These are phyloP conservation scores for Pelagomonas calceolata DNA, from an alignment of 108 stramenopile species.

Conservation along the genomic window DNA sequence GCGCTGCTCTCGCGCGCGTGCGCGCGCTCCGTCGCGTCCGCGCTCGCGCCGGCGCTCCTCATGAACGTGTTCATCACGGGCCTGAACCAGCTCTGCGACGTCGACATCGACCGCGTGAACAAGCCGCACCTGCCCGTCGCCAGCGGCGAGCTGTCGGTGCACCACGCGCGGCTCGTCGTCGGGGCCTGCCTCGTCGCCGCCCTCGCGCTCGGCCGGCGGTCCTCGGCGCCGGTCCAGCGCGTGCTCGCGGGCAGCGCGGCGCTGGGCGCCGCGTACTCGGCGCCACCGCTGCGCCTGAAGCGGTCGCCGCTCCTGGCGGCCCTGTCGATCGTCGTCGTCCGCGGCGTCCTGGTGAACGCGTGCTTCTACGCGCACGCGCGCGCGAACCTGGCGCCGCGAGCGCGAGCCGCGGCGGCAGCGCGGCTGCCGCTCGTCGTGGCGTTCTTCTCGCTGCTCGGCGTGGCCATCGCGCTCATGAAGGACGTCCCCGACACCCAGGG, in stretches of 20 bases:
- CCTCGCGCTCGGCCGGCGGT: slow-evolving; percentile 50
- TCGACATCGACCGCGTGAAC: slow-evolving; percentile 90
- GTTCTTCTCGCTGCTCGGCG: slow-evolving; percentile 27
- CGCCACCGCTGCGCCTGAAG: slow-evolving; percentile 73
- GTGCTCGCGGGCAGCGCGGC: slow-evolving; percentile 70
- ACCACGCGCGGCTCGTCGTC: slow-evolving; percentile 46
- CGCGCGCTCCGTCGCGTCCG: slow-evolving; percentile 26
- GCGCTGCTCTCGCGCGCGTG: slow-evolving; percentile 26
- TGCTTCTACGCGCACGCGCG: slow-evolving; percentile 64
- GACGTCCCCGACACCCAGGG: slow-evolving; percentile 36
- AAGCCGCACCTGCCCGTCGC: slow-evolving; percentile 86
- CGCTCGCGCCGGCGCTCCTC: slow-evolving; percentile 73
- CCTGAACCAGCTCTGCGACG: slow-evolving; percentile 90
- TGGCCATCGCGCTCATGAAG: slow-evolving; percentile 43
- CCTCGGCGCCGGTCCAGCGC: slow-evolving; percentile 49
- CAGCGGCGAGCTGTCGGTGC: slow-evolving; percentile 52
- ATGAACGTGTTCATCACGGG: slow-evolving; percentile 94
- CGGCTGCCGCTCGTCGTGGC: slow-evolving; percentile 16
- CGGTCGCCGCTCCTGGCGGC: slow-evolving; percentile 86
- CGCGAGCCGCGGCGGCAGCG: slow-evolving; percentile 1
- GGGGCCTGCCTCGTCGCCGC: slow-evolving; percentile 45
- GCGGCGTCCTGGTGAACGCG: slow-evolving; percentile 82
- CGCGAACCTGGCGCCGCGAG: slow-evolving; percentile 23
- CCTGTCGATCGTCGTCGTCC: slow-evolving; percentile 80
- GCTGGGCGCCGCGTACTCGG: slow-evolving; percentile 75